Evolutionary conservation across 305 asterid genomes (phyloP), one percentile per base, ranked within the genome.

Genomic region (Ajuga reptans): DNA sequence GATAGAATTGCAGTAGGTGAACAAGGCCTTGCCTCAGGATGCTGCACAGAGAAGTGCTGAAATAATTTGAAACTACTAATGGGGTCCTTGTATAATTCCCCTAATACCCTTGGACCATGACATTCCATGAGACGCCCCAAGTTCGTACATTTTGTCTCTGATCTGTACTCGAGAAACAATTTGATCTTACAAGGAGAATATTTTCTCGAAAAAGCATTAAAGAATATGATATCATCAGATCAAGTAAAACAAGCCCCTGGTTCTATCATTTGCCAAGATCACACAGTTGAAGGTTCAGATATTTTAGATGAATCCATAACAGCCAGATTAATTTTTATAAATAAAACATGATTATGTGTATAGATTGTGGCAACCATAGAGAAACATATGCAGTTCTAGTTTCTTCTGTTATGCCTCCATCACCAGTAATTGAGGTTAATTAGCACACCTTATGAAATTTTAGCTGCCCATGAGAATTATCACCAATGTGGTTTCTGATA

Each of bases 81-180:
- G 0, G 97, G 98, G 76, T 92, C 95, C 82, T 90, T 77, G 83
- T 90, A 92, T 8, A 51, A 50, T 51, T 78, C 69, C 63, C 95
- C 94, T 46, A 92, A 75, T 34, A 87, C 82, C 82, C 82, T 80
- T n/a, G 89, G 90, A 56, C 98, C 89, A 17, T 90, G 93, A 50
- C 77, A 39, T 77, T 90, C 97, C 95, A 92, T 83, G 15, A 92
- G 69, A 49, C 91, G 87, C 58, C 97, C 97, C 86, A 92, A 84
- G 80, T 90, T 92, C 27, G 95, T 85, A 59, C 50, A 17, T 75
- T 74, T 84, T 46, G 95, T 71, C 74, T 85, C 73, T 50, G 75
- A 36, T 73, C 98, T 90, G 85, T 50, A 78, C n/a, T 56, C 65
- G n/a, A n/a, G n/a, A n/a, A n/a, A n/a, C n/a, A n/a, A n/a, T n/a